phyloP scores from a whole-genome alignment of 768 basidiomycete genomes.

The Pisolithus tinctorius region DNA sequence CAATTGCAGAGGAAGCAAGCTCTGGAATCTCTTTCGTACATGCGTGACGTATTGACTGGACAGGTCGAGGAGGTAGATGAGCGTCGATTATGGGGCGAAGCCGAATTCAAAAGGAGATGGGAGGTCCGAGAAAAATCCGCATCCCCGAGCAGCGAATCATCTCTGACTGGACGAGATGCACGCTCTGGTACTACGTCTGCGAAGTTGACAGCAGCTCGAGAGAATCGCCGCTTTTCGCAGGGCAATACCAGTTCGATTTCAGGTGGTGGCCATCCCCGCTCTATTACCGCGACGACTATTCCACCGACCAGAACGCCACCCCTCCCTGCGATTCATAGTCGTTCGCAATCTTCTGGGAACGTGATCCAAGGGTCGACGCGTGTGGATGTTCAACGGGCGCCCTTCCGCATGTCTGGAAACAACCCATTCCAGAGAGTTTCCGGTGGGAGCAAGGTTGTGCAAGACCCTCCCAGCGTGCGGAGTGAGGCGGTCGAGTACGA shows the following conservation, averaged over 20 bases:
- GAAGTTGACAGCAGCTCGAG: conserved; percentile 12
- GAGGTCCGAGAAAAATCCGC: conserved; percentile 21
- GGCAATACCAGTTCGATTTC: conserved; percentile 10
- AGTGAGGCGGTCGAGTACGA: conserved; percentile 17
- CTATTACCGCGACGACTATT: conserved; percentile 12
- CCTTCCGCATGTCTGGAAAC: conserved; percentile 20
- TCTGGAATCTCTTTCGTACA: conserved; percentile 69
- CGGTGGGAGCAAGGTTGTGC: conserved; percentile 5
- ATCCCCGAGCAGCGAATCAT: conserved; percentile 10
- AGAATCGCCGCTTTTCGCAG: conserved; percentile 10
- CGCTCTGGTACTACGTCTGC: conserved; percentile 32
- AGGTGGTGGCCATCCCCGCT: conserved; percentile 17
- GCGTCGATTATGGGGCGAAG: conserved; percentile 56
- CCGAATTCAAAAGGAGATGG: conserved; percentile 35
- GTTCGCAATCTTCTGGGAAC: conserved; percentile 11
- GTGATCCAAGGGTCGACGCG: conserved; percentile 6
- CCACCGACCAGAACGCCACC: conserved; percentile 1
- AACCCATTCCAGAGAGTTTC: conserved; percentile 25
- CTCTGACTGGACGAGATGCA: conserved; percentile 35
- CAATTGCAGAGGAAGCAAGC: conserved; percentile 51
- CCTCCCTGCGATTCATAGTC: conserved; percentile 8
- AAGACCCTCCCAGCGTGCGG: conserved; percentile 8
- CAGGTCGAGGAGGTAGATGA: conserved; percentile 53
- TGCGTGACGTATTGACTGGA: conserved; percentile 65
- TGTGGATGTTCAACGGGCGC: conserved; percentile 11